A percentile compares a stretch with the other conserved stretches of the same genome.
Evolutionary conservation across 129 eudicot genomes (phyloP).

Genomic region (Rutidosis leptorrhynchoides): DNA sequence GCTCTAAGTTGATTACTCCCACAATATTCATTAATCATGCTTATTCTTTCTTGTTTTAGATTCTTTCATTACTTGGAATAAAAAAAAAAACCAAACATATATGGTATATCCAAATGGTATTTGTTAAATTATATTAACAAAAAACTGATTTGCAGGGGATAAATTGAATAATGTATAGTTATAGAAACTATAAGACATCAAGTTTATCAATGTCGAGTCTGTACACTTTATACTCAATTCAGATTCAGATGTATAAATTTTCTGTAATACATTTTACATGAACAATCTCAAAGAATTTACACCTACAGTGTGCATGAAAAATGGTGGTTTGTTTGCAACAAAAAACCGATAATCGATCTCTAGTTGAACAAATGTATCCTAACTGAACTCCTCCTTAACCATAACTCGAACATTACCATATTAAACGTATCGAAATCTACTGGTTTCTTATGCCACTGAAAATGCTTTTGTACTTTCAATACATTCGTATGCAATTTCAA

Average conservation of each 20-base stretch:
- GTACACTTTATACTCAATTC: background rate
- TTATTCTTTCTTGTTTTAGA: background rate
- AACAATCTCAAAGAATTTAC: background rate
- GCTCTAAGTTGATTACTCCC: background rate
- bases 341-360: background rate
- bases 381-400: constrained; percentile 64
- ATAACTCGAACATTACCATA: constrained; percentile 81
- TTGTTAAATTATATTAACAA: background rate
- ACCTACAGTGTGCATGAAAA: background rate
- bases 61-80: background rate
- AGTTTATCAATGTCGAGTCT: background rate
- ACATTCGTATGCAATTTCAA: constrained; percentile 50
- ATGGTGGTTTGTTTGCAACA: constrained; percentile 1
- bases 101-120: too few relatives aligned
- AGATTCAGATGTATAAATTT: background rate
- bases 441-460: constrained; percentile 70
- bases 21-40: background rate
- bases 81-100: too few relatives aligned
- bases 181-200: background rate
- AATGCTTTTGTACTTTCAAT: constrained; percentile 65
- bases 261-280: background rate
- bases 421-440: constrained; percentile 77
- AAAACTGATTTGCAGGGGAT: background rate
- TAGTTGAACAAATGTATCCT: constrained; percentile 32
- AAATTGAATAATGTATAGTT: background rate